These are phyloP conservation scores for Melampsora americana DNA, from an alignment of 1,284 basidiomycete genomes.

Conservation along the genomic window DNA sequence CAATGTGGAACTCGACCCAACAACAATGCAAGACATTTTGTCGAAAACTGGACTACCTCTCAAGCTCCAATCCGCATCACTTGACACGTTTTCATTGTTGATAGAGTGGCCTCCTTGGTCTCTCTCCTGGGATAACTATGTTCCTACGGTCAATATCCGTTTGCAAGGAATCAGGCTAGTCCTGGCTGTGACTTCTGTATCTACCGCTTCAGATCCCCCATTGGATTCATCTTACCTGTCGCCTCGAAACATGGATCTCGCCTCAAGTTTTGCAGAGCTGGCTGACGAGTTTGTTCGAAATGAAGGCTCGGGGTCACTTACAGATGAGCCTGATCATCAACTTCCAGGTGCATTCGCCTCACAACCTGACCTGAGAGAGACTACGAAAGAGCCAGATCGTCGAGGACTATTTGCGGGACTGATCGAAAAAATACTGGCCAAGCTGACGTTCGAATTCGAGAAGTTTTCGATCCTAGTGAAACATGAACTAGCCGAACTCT, in stretches of 20 bases:
- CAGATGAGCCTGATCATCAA: constrained; percentile 25
- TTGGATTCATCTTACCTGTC: neutral
- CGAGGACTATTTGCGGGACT: constrained; percentile 36
- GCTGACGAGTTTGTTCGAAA: constrained; percentile 40
- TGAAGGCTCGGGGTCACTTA: constrained; percentile 13
- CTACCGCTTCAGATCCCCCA: neutral
- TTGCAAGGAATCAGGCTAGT: constrained; percentile 15
- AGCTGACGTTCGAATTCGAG: constrained; percentile 32
- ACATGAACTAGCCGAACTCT: constrained; percentile 9
- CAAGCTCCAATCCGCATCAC: constrained; percentile 5
- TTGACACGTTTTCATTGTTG: constrained; percentile 16
- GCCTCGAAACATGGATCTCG: constrained; percentile 17
- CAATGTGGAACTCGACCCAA: constrained; percentile 31
- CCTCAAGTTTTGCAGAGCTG: constrained; percentile 22
- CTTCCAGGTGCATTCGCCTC: constrained; percentile 38
- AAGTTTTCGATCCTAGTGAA: constrained; percentile 15
- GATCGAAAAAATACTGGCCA: constrained; percentile 35
- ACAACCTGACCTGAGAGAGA: neutral
- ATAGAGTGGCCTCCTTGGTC: constrained; percentile 44
- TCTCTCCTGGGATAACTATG: constrained; percentile 34
- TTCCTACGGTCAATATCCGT: constrained; percentile 31
- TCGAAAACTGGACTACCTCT: neutral
- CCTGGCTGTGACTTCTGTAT: constrained; percentile 16
- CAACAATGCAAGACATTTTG: constrained; percentile 1
- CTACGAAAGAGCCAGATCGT: constrained; percentile 19